Conservation (phyloP, 768 basidiomycete genomes). For the Naganishia onofrii region DNA sequence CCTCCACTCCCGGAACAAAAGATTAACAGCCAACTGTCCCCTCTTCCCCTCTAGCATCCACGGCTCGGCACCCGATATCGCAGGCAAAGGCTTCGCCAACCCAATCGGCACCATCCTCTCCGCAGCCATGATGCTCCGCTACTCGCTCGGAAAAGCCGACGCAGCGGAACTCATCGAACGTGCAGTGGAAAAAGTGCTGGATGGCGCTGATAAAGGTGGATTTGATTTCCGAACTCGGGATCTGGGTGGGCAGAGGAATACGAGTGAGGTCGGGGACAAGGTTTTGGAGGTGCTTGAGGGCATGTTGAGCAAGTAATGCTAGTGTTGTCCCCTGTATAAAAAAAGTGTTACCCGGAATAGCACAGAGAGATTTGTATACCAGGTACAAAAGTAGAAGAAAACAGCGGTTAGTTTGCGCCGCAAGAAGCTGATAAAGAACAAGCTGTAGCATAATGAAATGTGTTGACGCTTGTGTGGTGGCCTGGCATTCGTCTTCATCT, state of each 20-base stretch:
- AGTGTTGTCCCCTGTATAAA: too few relatives aligned
- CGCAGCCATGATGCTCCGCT: slow-evolving; percentile 86
- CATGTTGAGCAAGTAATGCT: slow-evolving; percentile 52
- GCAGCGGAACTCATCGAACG: slow-evolving; percentile 81
- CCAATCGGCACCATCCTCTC: slow-evolving; percentile 93
- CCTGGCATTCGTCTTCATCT: too few relatives aligned
- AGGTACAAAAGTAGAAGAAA: not conserved
- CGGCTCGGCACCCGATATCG: slow-evolving; percentile 91
- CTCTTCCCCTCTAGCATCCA: slow-evolving; percentile 60
- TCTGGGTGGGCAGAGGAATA: slow-evolving; percentile 73
- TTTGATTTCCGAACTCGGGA: slow-evolving; percentile 78
- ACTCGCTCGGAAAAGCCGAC: slow-evolving; percentile 83
- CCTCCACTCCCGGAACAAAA: too few relatives aligned
- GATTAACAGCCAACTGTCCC: too few relatives aligned
- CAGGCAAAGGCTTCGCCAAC: slow-evolving; percentile 89
- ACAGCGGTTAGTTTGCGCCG: not conserved
- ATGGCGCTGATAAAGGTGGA: slow-evolving; percentile 67
- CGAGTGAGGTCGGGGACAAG: slow-evolving; percentile 77
- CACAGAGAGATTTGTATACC: not conserved
- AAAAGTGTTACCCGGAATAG: not conserved
- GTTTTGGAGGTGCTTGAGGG: slow-evolving; percentile 70
- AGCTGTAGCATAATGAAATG: not conserved
- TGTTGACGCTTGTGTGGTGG: too few relatives aligned
- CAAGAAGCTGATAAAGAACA: not conserved
- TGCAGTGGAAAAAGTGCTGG: slow-evolving; percentile 87